phyloP scores from a whole-genome alignment of 1,284 basidiomycete genomes.

The Bjerkandera adusta region DNA sequence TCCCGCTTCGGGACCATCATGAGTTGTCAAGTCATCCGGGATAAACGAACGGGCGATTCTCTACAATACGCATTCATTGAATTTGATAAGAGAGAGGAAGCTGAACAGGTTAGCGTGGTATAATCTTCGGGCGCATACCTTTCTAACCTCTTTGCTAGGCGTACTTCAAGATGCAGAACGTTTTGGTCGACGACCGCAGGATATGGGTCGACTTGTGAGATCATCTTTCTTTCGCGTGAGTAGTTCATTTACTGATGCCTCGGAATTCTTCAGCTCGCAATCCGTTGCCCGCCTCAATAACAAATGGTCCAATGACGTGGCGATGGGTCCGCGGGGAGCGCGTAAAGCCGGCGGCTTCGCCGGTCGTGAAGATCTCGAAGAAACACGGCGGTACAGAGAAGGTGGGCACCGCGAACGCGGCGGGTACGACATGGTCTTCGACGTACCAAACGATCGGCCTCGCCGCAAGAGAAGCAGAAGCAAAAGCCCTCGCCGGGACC shows the following conservation, averaged over 20 bases:
- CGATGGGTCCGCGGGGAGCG: slow-evolving; percentile 48
- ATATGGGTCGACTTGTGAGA: slow-evolving; percentile 98
- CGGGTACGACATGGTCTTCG: slow-evolving; percentile 76
- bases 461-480: slow-evolving; percentile 27
- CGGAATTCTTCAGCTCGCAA: slow-evolving; percentile 61
- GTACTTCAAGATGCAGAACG: slow-evolving; percentile 99
- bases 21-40: slow-evolving; percentile 96
- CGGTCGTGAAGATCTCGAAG: slow-evolving; percentile 71
- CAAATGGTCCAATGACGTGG: slow-evolving; percentile 73
- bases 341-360: slow-evolving; percentile 50
- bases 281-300: slow-evolving; percentile 80
- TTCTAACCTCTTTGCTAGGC: slow-evolving; percentile 47
- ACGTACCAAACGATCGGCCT: slow-evolving; percentile 39
- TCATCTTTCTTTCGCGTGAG: slow-evolving; percentile 14
- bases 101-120: slow-evolving; percentile 72
- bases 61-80: slow-evolving; percentile 99
- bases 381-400: slow-evolving; percentile 62
- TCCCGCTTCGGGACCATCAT: slow-evolving; percentile 93
- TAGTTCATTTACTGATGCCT: slow-evolving; percentile 19
- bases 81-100: slow-evolving; percentile 90
- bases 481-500: slow-evolving; percentile 24
- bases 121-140: no score
- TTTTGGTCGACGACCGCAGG: slow-evolving; percentile 95
- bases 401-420: slow-evolving; percentile 33
- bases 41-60: slow-evolving; percentile 94